Conservation (phyloP, 2,329 filamentous ascomycete species). For the Fusarium solani-melongenae region DNA sequence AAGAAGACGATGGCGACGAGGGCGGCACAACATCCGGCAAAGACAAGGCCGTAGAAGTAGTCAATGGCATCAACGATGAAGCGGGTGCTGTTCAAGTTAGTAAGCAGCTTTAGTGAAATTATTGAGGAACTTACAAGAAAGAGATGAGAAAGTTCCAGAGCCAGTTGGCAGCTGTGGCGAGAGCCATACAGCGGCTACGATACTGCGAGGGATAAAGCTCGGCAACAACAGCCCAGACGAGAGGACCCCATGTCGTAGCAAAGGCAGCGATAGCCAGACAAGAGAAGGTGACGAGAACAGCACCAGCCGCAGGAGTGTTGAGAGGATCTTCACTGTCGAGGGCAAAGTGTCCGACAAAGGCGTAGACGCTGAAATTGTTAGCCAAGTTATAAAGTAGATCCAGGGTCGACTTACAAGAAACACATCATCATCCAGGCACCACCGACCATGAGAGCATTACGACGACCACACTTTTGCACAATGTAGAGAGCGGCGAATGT, state of each 20-base stretch:
- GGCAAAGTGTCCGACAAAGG: conserved; percentile 60
- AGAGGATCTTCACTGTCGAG: conserved; percentile 55
- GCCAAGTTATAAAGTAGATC: not conserved
- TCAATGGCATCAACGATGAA: conserved; percentile 78
- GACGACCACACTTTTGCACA: conserved; percentile 73
- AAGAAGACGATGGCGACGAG: conserved; percentile 77
- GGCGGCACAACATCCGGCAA: conserved; percentile 73
- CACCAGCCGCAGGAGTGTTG: conserved; percentile 62
- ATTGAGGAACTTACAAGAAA: conserved; percentile 53
- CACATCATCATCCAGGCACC: conserved; percentile 70
- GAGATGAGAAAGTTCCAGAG: conserved; percentile 72
- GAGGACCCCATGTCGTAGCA: conserved; percentile 76
- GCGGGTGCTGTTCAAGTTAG: conserved; percentile 63
- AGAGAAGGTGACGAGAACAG: conserved; percentile 74
- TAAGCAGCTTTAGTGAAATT: rapidly evolving
- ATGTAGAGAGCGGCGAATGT: conserved; percentile 74
- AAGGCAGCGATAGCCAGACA: conserved; percentile 76
- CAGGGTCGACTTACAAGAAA: conserved; percentile 53
- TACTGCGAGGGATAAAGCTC: conserved; percentile 73
- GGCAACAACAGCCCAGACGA: conserved; percentile 73
- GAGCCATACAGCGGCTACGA: conserved; percentile 63
- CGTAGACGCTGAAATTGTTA: conserved; percentile 51
- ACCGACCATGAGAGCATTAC: conserved; percentile 71
- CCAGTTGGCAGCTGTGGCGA: conserved; percentile 70
- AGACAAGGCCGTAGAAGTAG: conserved; percentile 78